Evolutionary conservation across 768 basidiomycete genomes (phyloP).

Genomic region (Termitomyces sp.): DNA sequence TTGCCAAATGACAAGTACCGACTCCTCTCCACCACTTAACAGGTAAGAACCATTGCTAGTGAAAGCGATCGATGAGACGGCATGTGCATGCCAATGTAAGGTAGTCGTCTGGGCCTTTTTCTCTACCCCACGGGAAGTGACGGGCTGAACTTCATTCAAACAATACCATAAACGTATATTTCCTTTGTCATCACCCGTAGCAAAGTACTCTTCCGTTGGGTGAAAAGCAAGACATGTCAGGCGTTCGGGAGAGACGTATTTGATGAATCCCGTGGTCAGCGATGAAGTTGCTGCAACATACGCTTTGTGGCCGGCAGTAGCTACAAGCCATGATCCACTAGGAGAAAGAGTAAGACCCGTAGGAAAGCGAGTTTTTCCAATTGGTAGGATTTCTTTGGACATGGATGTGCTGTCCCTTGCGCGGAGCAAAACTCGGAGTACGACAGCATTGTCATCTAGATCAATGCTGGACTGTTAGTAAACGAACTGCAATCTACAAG

Average conservation of each 20-base stretch:
- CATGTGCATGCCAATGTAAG: slow-evolving; percentile 96
- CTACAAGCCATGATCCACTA: slow-evolving; percentile 76
- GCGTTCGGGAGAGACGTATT: slow-evolving; percentile 76
- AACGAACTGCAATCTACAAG: background rate
- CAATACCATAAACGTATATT: slow-evolving; percentile 92
- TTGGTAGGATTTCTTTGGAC: slow-evolving; percentile 46
- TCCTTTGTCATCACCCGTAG: slow-evolving; percentile 88
- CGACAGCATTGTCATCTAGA: slow-evolving; percentile 51
- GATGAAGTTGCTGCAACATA: slow-evolving; percentile 65
- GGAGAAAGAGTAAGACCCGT: slow-evolving; percentile 70
- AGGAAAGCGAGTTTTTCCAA: slow-evolving; percentile 68
- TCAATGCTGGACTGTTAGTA: slow-evolving; percentile 9
- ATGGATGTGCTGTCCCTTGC: slow-evolving; percentile 39
- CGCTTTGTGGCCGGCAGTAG: slow-evolving; percentile 71
- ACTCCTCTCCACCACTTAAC: slow-evolving; percentile 92
- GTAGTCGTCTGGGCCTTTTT: slow-evolving; percentile 81
- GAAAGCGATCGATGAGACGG: slow-evolving; percentile 84
- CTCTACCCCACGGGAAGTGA: slow-evolving; percentile 59
- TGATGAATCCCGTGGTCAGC: slow-evolving; percentile 66
- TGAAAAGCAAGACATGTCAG: slow-evolving; percentile 87
- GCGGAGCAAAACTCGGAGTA: slow-evolving; percentile 64
- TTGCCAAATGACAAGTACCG: slow-evolving; percentile 97
- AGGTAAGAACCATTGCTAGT: slow-evolving; percentile 90
- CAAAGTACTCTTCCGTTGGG: slow-evolving; percentile 90
- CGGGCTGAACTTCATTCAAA: slow-evolving; percentile 55